These are phyloP conservation scores for Senna siamea DNA, from an alignment of 306 rosid genomes.

Conservation along the genomic window DNA sequence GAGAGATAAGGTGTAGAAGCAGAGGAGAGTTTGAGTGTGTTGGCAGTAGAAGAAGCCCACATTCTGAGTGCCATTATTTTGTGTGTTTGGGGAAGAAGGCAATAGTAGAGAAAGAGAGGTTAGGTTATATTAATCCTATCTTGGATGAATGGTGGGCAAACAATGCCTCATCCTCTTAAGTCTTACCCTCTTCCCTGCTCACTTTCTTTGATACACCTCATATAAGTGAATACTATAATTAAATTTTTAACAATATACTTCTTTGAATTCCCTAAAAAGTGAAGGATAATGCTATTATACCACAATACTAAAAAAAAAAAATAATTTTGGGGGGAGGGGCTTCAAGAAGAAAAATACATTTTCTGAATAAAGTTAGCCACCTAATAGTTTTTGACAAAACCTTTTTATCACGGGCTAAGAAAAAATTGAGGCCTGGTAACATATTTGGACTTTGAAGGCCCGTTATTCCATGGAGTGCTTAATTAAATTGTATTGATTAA, in stretches of 20 bases:
- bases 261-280: too few species aligned
- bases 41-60: conserved; percentile 85
- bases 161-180: conserved; percentile 55
- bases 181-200: too few species aligned
- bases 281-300: too few species aligned
- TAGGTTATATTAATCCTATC: conserved; percentile 43
- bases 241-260: too few species aligned
- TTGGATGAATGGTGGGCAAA: conserved; percentile 60
- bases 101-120: conserved; percentile 1
- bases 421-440: background rate
- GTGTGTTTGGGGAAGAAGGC: background rate
- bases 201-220: too few species aligned
- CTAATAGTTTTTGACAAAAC: too few species aligned
- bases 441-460: background rate
- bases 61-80: conserved; percentile 61
- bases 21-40: conserved; percentile 58
- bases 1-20: conserved; percentile 54
- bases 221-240: too few species aligned
- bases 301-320: background rate
- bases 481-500: too few species aligned
- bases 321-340: too few species aligned
- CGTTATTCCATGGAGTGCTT: background rate
- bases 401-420: background rate
- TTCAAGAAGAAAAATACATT: too few species aligned
- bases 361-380: too few species aligned